Evolutionary conservation across 495 filamentous ascomycete species (phyloP).

Genomic region (Neurospora sp.): DNA sequence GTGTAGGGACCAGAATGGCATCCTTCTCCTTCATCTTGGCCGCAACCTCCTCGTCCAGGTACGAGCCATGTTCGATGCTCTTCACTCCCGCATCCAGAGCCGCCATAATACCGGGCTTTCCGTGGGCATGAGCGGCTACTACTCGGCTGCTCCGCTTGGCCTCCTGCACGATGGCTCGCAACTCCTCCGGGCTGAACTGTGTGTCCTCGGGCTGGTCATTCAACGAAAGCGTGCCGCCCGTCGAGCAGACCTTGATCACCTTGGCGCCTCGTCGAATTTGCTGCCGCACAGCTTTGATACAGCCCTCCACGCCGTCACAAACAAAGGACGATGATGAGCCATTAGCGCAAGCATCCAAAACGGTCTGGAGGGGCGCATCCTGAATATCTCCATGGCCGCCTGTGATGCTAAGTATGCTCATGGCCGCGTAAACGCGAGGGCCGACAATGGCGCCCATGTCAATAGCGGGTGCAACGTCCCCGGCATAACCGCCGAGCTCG

Average conservation of each 20-base stretch:
- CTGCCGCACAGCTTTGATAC: constrained; percentile 34
- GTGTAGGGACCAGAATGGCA: constrained; percentile 35
- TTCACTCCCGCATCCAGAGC: constrained; percentile 35
- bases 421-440: constrained; percentile 38
- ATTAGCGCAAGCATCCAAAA: constrained; percentile 20
- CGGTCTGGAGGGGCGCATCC: constrained; percentile 21
- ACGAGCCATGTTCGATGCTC: constrained; percentile 39
- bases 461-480: constrained; percentile 34
- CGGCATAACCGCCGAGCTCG: constrained; percentile 37
- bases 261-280: constrained; percentile 40
- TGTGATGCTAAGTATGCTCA: constrained; percentile 34
- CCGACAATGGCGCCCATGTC: constrained; percentile 37
- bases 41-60: constrained; percentile 37
- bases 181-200: constrained; percentile 42
- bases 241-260: constrained; percentile 42
- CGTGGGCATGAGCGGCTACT: constrained; percentile 42
- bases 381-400: constrained; percentile 41
- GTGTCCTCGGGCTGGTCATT: constrained; percentile 37
- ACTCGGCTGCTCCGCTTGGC: constrained; percentile 32
- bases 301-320: constrained; percentile 40
- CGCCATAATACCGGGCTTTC: constrained; percentile 41
- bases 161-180: constrained; percentile 39
- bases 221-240: constrained; percentile 36
- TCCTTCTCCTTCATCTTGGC: constrained; percentile 37
- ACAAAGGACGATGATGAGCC: constrained; percentile 3